Base-by-base conservation (phyloP, 768 basidiomycete species). In the Dioszegia crocea region DNA sequence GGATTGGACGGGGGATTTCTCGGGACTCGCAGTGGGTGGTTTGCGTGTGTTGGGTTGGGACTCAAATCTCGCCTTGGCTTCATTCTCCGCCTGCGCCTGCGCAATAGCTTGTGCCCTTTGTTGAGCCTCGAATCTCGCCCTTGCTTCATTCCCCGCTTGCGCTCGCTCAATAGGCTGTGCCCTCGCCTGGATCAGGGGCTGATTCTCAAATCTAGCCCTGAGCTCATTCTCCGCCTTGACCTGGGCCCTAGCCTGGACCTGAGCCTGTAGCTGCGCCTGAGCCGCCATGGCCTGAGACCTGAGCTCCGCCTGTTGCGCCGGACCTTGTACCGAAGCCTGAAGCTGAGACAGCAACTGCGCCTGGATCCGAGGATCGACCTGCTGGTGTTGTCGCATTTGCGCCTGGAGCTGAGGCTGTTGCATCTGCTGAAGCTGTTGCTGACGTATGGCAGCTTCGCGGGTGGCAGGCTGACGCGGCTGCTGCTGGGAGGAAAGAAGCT, bases 361-460 rank as follows among this genome's bases (percentile, higher is more conserved):
- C 23, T 46, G 49, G 26, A 60, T 31, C 27, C 47, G 61, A 29
- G 62, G 52, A 39, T 60, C 59, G 12, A 58, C 24, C 29, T 59
- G 56, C 33, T 64, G 63, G 30, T 64, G 64, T 50, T 66, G 61
- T 27, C 57, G 47, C 31, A 39, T 39, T 17, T 53, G 51, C 19
- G 51, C 51, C 26, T 48, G 47, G 16, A 40, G 19, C 11, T 66
- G 61, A n/a, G 62, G 51, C 19, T 62, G 60, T 14, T 61, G 63
- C 1, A 65, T n/a, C 23, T 51, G 49, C 4, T 21, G 49, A 3
- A 36, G 6, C 9, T 36, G 33, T 11, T 36, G 31, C 19, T 51
- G 49, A 4, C 31, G 31, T 6, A 38, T 21, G 36, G 31, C 33
- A 12, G 31, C 36, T 21, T 36, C 49, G 6, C 14, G 8, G 36